Evolutionary conservation across 441 rosid species (phyloP), one percentile per base, ranked within the genome.

Genomic region (Erodium texanum): DNA sequence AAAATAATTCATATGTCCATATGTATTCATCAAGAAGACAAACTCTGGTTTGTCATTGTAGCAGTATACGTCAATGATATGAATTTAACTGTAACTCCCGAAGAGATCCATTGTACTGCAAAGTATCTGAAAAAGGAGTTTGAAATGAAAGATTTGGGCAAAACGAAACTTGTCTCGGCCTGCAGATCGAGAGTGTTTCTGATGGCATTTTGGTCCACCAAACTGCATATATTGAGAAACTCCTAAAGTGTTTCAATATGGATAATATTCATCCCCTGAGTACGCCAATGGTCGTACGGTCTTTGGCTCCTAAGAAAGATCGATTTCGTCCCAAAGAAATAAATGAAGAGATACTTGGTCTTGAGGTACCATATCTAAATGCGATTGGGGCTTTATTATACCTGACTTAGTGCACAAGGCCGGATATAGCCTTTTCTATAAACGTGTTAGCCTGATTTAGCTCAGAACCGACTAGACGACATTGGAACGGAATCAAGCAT

Each of bases 1-100:
- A 29, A 20, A 56, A 68, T 68, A 50, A 71, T 32, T n/a, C n/a
- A n/a, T n/a, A n/a, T n/a, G n/a, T n/a, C n/a, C 7, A 41, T 41
- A n/a, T n/a, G n/a, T n/a, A n/a, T n/a, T n/a, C n/a, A n/a, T n/a
- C n/a, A n/a, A n/a, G n/a, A n/a, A n/a, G 54, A 56, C 16, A 68
- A 36, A 32, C 1, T 32, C 24, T 41, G 14, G 65, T 72, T 8
- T 43, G 61, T 19, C 62, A 24, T 72, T 41, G 19, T 52, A 1
- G 36, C 52, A 1, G 67, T 64, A 2, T 70, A 64, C 32, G 32
- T 70, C 0, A 34, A 70, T 19, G 22, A 27, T 7, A 3, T 52
- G 11, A 64, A 52, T 29, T 0, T 64, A 0, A 64, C 50, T 64
- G 18, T 16, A 14, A 71, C 74, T 71, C 24, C 23, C 16, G 11